A percentile compares a stretch with the other conserved stretches of the same genome.
phyloP scores from a whole-genome alignment of 1,139 yeast species.

The Pneumocystis canis region DNA sequence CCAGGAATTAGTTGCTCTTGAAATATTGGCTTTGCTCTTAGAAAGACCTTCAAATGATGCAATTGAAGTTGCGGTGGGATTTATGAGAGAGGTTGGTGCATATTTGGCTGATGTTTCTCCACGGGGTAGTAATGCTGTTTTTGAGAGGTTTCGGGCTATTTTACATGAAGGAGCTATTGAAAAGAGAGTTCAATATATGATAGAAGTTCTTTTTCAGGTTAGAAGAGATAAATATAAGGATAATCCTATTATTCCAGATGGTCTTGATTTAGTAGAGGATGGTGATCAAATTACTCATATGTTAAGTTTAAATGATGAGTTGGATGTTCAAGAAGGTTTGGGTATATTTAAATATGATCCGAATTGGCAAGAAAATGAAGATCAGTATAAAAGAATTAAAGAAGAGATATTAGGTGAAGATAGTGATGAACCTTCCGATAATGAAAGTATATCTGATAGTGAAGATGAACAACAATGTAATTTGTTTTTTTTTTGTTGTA shows the following conservation, averaged over 20 bases:
- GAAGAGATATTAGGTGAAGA: conserved; percentile 35
- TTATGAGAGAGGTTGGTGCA: conserved; percentile 34
- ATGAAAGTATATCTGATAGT: conserved; percentile 16
- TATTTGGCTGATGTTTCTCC: conserved; percentile 31
- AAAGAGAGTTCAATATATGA: conserved; percentile 33
- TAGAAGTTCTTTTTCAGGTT: conserved; percentile 40
- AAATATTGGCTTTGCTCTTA: conserved; percentile 47
- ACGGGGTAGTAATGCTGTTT: conserved; percentile 37
- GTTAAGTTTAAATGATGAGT: conserved; percentile 39
- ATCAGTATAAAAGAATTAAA: conserved; percentile 28
- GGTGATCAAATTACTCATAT: conserved; percentile 49
- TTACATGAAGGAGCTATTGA: conserved; percentile 42
- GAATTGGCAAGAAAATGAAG: conserved; percentile 39
- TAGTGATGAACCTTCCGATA: conserved; percentile 21
- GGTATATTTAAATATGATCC: conserved; percentile 42
- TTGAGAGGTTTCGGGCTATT: conserved; percentile 45
- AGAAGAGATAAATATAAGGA: conserved; percentile 37
- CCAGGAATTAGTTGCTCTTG: conserved; percentile 48
- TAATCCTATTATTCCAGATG: conserved; percentile 30
- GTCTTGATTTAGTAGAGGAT: conserved; percentile 48
- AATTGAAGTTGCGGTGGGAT: conserved; percentile 34
- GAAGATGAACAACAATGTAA: conserved; percentile 16
- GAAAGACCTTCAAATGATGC: conserved; percentile 40
- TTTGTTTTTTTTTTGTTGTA: background rate
- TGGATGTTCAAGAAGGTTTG: conserved; percentile 35